Evolutionary conservation across 75 land plant species (phyloP).

Genomic region (Larix kaempferi): DNA sequence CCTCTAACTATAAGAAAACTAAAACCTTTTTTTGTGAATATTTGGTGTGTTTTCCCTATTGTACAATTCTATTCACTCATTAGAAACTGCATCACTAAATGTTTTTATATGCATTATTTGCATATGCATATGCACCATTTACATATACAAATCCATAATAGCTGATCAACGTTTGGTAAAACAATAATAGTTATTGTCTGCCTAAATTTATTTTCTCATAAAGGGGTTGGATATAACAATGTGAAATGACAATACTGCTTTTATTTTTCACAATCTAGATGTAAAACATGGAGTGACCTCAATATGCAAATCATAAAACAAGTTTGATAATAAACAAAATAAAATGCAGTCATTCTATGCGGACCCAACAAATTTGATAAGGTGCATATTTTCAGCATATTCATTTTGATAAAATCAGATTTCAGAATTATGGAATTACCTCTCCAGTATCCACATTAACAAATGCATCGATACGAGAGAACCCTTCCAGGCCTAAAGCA

Average conservation of each 20-base stretch:
- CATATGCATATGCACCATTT: too few species aligned
- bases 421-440: conserved; percentile 26
- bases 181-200: not conserved
- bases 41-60: too few species aligned
- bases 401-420: not conserved
- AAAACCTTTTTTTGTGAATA: too few species aligned
- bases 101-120: too few species aligned
- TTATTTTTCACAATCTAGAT: not conserved
- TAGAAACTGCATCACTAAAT: too few species aligned
- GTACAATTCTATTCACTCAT: too few species aligned
- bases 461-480: conserved; percentile 90
- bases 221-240: not conserved
- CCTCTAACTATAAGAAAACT: not conserved
- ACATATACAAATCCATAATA: too few species aligned
- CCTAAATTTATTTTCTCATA: not conserved
- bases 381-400: not conserved
- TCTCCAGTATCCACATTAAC: conserved; percentile 79
- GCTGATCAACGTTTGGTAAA: not conserved
- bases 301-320: not conserved
- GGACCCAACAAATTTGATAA: not conserved
- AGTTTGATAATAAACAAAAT: not conserved
- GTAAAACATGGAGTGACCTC: not conserved
- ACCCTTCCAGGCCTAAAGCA: conserved; percentile 74
- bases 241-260: not conserved
- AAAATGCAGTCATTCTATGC: not conserved